Evolutionary conservation across 345 rosid genomes (phyloP).

Genomic region (Pistacia vera): DNA sequence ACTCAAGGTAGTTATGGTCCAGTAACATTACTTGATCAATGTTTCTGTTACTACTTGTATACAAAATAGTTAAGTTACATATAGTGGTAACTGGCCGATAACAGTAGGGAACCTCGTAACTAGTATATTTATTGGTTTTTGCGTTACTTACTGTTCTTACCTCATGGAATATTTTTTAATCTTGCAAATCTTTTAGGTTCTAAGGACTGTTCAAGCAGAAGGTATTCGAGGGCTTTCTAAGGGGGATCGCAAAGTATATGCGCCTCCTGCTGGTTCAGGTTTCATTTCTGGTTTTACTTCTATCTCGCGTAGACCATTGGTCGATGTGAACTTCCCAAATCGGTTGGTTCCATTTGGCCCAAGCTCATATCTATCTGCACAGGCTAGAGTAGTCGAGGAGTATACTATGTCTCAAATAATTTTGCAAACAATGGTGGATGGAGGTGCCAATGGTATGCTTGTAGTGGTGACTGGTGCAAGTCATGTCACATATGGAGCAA

Average conservation of each 20-base stretch:
- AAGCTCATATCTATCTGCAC: constrained; percentile 80
- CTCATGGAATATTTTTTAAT: not conserved
- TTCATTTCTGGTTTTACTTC: constrained; percentile 83
- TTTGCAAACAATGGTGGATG: constrained; percentile 58
- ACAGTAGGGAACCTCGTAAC: too few species aligned
- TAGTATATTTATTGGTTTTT: not conserved
- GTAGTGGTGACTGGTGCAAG: constrained; percentile 83
- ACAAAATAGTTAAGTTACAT: too few species aligned
- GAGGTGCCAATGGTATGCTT: constrained; percentile 64
- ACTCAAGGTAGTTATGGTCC: constrained; percentile 50
- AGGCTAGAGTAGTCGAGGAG: constrained; percentile 87
- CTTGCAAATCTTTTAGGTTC: constrained; percentile 45
- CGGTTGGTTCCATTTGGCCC: constrained; percentile 79
- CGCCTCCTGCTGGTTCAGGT: constrained; percentile 93
- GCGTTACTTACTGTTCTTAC: not conserved
- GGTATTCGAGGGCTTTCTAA: constrained; percentile 87
- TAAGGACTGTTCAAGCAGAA: constrained; percentile 88
- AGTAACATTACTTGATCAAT: too few species aligned
- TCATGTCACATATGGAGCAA: constrained; percentile 76
- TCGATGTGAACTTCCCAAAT: constrained; percentile 50
- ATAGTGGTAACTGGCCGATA: too few species aligned
- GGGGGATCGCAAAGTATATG: constrained; percentile 65
- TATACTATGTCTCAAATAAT: constrained; percentile 80
- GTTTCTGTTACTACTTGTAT: too few species aligned
- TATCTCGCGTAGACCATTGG: constrained; percentile 58